A percentile compares a stretch with the other conserved stretches of the same genome.
phyloP scores from a whole-genome alignment of 1,284 basidiomycete genomes.

The Cutaneotrichosporon spelunceum region DNA sequence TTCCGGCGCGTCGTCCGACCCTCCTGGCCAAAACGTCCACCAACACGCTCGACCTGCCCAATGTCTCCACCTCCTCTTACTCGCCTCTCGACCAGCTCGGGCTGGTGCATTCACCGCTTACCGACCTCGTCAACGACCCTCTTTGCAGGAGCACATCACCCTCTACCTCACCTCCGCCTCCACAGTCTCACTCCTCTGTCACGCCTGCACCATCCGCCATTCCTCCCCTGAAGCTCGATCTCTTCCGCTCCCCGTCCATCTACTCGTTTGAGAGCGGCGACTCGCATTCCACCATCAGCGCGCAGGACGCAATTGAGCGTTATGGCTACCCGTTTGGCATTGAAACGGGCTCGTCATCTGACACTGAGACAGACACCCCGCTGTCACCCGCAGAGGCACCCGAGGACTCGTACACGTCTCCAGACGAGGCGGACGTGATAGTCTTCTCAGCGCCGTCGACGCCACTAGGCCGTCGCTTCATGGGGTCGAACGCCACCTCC shows the following conservation, averaged over 20 bases:
- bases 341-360: slow-evolving; percentile 4
- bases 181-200: slow-evolving; percentile 18
- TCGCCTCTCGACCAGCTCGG: slow-evolving; percentile 27
- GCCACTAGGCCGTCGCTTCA: slow-evolving; percentile 10
- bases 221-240: slow-evolving; percentile 42
- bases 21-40: neutral
- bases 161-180: neutral
- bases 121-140: neutral
- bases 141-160: neutral
- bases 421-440: neutral
- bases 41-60: slow-evolving; percentile 10
- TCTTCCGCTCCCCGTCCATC: slow-evolving; percentile 41
- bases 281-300: slow-evolving; percentile 6
- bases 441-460: slow-evolving; percentile 16
- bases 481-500: neutral
- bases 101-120: slow-evolving; percentile 1
- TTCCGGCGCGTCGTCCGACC: slow-evolving; percentile 9
- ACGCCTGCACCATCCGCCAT: slow-evolving; percentile 15
- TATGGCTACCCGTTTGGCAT: neutral
- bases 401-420: neutral
- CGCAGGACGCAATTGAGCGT: neutral
- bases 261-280: slow-evolving; percentile 38
- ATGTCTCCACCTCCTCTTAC: neutral
- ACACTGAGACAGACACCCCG: neutral
- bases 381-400: neutral